These are phyloP conservation scores for Prosopis cineraria DNA, from an alignment of 306 rosid species.

Conservation along the genomic window DNA sequence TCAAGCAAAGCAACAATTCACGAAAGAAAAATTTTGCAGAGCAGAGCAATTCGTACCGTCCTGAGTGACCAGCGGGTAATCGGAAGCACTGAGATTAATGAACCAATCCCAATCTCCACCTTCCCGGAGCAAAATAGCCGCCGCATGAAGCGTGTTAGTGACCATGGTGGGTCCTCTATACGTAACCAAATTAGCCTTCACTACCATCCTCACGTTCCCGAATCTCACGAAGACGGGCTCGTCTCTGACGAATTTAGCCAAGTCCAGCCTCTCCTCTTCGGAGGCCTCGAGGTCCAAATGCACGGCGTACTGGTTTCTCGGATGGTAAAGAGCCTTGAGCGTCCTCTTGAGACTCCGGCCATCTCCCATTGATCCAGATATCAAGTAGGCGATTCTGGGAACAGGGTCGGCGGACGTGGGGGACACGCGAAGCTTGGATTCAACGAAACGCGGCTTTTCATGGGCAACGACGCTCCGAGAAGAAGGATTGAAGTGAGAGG, in stretches of 20 bases:
- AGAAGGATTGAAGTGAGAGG: constrained; percentile 33
- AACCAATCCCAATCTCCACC: not conserved
- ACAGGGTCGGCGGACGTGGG: constrained; percentile 27
- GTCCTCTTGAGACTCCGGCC: constrained; percentile 45
- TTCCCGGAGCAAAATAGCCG: not conserved
- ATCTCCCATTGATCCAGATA: constrained; percentile 57
- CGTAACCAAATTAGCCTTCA: constrained; percentile 59
- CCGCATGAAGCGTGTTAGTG: too few relatives aligned
- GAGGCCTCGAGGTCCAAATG: constrained; percentile 60
- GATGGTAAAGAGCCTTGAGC: constrained; percentile 55
- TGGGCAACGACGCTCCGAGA: not conserved
- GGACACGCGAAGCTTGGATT: constrained; percentile 47
- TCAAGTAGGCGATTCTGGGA: constrained; percentile 56
- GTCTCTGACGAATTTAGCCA: constrained; percentile 37
- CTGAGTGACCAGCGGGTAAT: too few relatives aligned
- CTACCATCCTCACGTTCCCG: constrained; percentile 49
- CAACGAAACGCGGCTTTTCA: constrained; percentile 37
- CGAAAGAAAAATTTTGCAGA: not conserved
- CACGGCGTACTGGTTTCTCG: constrained; percentile 51
- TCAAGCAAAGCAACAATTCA: not conserved
- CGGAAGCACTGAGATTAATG: too few relatives aligned
- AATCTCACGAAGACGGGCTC: constrained; percentile 43
- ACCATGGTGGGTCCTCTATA: constrained; percentile 28
- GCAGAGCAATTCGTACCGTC: not conserved
- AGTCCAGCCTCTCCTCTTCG: constrained; percentile 43